Base-by-base conservation (phyloP, 371 early-diverging fungal species). In the Actinomucor elegans region DNA sequence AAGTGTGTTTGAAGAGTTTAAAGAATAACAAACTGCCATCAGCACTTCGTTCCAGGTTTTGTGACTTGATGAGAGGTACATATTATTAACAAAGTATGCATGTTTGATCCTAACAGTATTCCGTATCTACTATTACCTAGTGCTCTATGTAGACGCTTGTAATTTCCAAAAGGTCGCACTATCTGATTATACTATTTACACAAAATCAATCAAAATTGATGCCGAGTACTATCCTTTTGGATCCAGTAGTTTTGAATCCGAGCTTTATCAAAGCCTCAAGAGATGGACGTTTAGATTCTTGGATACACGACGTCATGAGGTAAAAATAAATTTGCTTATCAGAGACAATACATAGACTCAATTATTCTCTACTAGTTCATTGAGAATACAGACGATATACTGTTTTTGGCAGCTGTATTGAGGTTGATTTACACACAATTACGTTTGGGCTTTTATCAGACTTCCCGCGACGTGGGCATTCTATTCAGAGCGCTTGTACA, bases 21-120 rank as follows among this genome's bases (percentile, higher is more conserved):
- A 63, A 66, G 18, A 61, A 72, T 43, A 52, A 61, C 8, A 53
- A 56, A 11, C 40, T 83, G 5, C 80, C 80, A 0, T 49, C 43
- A 17, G 53, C 37, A 14, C 56, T 80, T 7, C 54, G 77, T 14
- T 64, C 75, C 1, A 57, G 52, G 11, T 79, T 71, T 50, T 71
- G 73, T 40, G 71, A 80, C 57, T 35, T 73, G 40, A 38, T 83
- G 9, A 48, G 64, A 76, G 77, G 79, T 77, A 52, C 20, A 4
- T 31, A 5, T n/a, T 15, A 11, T n/a, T n/a, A n/a, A n/a, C n/a
- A n/a, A n/a, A n/a, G n/a, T n/a, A n/a, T n/a, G n/a, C n/a, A n/a
- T n/a, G n/a, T n/a, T n/a, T n/a, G n/a, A n/a, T n/a, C n/a, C n/a
- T n/a, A n/a, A n/a, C n/a, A n/a, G n/a, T n/a, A n/a, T n/a, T n/a